Evolutionary conservation across 805 yeast species (phyloP).

Genomic region (Priceomyces haplophilus): DNA sequence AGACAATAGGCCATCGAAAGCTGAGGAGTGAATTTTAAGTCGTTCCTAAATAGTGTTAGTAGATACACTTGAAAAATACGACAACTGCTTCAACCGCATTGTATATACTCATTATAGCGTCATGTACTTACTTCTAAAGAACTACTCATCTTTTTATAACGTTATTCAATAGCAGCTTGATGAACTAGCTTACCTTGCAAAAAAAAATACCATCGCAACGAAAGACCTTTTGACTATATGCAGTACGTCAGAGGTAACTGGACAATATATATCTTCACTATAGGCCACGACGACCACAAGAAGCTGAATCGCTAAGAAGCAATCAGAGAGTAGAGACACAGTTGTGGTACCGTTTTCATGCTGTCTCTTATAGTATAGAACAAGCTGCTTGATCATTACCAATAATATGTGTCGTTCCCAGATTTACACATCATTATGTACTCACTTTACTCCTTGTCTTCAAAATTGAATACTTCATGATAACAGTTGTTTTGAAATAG

Average conservation of each 20-base stretch:
- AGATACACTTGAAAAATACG: not conserved
- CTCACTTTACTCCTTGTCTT: not conserved
- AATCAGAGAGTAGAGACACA: no score
- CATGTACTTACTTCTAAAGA: slow-evolving; percentile 53
- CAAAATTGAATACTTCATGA: not conserved
- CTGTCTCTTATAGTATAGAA: no score
- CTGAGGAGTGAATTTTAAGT: slow-evolving; percentile 69
- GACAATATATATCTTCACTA: no score
- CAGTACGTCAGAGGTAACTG: not conserved
- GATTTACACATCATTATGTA: not conserved
- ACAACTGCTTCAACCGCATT: not conserved
- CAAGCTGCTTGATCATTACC: no score
- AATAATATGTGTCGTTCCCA: not conserved
- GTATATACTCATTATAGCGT: not conserved
- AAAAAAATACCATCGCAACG: slow-evolving; percentile 5
- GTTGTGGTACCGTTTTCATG: no score
- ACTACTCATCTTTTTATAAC: slow-evolving; percentile 43
- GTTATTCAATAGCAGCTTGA: not conserved
- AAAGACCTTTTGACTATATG: not conserved
- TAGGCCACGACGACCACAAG: no score
- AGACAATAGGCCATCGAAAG: slow-evolving; percentile 86
- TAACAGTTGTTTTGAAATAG: not conserved
- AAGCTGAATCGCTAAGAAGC: no score
- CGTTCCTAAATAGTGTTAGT: slow-evolving; percentile 50
- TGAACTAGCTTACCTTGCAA: not conserved